Base-by-base conservation (phyloP, 1,284 basidiomycete genomes). In the Veloboletus limbatus region DNA sequence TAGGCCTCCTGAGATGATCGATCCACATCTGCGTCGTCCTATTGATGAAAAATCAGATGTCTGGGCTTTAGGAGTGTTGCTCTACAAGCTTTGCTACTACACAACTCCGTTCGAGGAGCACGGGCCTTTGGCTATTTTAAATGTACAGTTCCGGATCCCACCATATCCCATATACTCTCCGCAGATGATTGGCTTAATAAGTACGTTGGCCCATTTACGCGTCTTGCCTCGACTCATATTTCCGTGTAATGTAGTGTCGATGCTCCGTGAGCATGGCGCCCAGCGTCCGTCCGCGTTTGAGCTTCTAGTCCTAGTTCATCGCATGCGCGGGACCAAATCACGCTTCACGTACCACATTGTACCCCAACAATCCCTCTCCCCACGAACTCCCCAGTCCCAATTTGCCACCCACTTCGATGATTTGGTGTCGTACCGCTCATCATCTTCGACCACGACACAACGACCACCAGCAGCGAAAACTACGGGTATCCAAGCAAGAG, bases 61-160 rank as follows among this genome's bases (percentile, higher is more conserved):
- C 11, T 98, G 95, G 95, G 93, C 95, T 1, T 72, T 97, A n/a
- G 95, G 95, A 1, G 86, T 96, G 36, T 77, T 97, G 58, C 76
- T 97, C 4, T 92, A 95, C 68, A 91, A 93, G 54, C 75, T 97
- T 7, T 99, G 97, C 70, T 99, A 98, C 70, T 99, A 99, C 69
- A 99, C 96, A 0, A 99, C 97, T 0, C 97, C 97, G 0, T 98
- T 98, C 55, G 97, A 94, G 70, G 96, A 96, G 60, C 92, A 97
- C 56, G 96, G 96, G 0, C 91, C 94, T 0, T 72, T 99, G 40
- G 97, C 97, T 1, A 99, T 99, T 53, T 76, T 98, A 51, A 97
- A 97, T 60, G 96, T 94, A 24, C 93, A 96, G 62, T 99, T 97
- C 69, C 88, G 86, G 59, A 92, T 92, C 50, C 94, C 94, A 4